A percentile compares a stretch with the other conserved stretches of the same genome.
These are phyloP conservation scores for Galerina sulciceps DNA, from an alignment of 768 basidiomycete species.

Conservation along the genomic window DNA sequence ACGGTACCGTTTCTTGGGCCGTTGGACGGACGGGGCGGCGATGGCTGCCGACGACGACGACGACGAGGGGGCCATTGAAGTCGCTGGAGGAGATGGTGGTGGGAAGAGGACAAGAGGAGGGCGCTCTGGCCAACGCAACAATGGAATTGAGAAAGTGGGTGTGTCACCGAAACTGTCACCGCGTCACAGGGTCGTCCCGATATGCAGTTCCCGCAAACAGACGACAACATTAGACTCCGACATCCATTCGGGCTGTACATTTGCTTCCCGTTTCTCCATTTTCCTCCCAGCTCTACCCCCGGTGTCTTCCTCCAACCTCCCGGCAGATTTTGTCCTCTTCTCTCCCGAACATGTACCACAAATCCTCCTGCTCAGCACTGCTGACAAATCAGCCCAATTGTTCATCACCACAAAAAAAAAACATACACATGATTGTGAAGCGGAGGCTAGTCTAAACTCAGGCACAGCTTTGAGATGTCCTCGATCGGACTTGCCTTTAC, in stretches of 20 bases:
- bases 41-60: slow-evolving; percentile 19
- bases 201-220: slow-evolving; percentile 21
- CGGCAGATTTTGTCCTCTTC: not conserved
- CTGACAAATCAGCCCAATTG: not conserved
- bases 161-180: slow-evolving; percentile 32
- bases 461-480: not conserved
- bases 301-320: not conserved
- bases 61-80: slow-evolving; percentile 26
- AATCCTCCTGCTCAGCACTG: not conserved
- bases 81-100: slow-evolving; percentile 39
- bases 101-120: slow-evolving; percentile 47
- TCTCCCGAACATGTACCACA: slow-evolving; percentile 2
- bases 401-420: not conserved
- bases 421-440: too few species aligned
- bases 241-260: slow-evolving; percentile 14
- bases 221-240: slow-evolving; percentile 14
- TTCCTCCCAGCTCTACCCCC: not conserved
- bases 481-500: too few species aligned
- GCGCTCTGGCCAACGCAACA: slow-evolving; percentile 45
- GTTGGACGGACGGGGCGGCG: slow-evolving; percentile 24
- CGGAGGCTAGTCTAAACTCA: too few species aligned
- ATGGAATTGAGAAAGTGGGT: slow-evolving; percentile 36
- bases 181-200: slow-evolving; percentile 26
- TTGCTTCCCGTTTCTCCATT: not conserved
- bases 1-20: slow-evolving; percentile 39